A percentile compares a stretch with the other conserved stretches of the same genome.
Conservation (phyloP, 2,329 filamentous ascomycete genomes). For the Diaporthe helianthi region DNA sequence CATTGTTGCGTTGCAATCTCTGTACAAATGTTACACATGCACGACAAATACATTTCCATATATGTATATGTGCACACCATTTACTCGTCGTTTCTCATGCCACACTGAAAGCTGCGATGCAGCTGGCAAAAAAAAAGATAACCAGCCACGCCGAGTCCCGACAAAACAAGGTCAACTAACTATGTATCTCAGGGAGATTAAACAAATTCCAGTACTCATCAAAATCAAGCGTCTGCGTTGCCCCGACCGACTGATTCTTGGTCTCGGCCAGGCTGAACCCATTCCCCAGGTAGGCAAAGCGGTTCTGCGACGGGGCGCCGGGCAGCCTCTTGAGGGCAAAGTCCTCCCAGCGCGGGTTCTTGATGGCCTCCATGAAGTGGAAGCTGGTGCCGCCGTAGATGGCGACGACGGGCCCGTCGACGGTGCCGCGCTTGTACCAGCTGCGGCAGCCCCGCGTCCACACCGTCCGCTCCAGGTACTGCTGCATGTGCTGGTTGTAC, state of each 20-base stretch:
- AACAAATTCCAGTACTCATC: constrained; percentile 39
- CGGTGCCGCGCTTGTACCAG: constrained; percentile 42
- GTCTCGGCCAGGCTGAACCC: constrained; percentile 34
- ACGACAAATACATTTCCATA: neutral
- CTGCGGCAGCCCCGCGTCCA: constrained; percentile 40
- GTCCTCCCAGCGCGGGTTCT: constrained; percentile 41
- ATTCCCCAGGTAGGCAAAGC: constrained; percentile 41
- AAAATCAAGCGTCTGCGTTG: neutral
- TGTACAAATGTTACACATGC: neutral
- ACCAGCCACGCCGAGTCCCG: neutral
- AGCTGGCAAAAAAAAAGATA: neutral
- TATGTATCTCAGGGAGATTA: constrained; percentile 36
- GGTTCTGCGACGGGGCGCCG: constrained; percentile 31
- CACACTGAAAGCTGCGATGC: neutral
- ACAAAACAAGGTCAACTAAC: neutral
- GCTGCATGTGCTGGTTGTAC: constrained; percentile 42
- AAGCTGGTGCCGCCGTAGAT: constrained; percentile 41
- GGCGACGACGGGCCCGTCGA: constrained; percentile 39
- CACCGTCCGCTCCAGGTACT: constrained; percentile 40
- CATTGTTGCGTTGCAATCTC: neutral
- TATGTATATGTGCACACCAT: no score
- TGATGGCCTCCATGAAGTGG: constrained; percentile 40
- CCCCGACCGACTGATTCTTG: neutral
- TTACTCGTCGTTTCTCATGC: neutral
- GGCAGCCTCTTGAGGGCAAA: constrained; percentile 38